Percentiles rank a stretch among this genome's conserved stretches.
These are phyloP conservation scores for Aegilops umbellulata DNA, from an alignment of 176 grass and related monocot species.

Conservation along the genomic window DNA sequence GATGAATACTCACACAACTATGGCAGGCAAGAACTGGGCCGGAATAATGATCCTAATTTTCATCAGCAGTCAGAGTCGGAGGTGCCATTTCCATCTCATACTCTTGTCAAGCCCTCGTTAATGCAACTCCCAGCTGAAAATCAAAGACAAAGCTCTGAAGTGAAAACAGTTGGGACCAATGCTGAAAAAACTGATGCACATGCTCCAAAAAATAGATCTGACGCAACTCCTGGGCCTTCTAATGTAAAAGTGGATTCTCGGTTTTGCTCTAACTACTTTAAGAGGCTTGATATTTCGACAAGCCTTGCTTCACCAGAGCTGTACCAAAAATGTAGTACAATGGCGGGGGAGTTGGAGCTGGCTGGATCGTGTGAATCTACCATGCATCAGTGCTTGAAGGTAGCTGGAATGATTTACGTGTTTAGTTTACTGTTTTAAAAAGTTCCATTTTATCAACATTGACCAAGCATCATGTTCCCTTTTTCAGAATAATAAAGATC, in stretches of 20 bases:
- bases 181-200: neutral
- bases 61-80: slow-evolving; percentile 8
- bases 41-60: slow-evolving; percentile 4
- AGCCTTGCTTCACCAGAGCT: slow-evolving; percentile 31
- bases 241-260: slow-evolving; percentile 10
- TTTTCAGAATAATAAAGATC: slow-evolving; percentile 28
- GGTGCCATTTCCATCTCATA: neutral
- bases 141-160: slow-evolving; percentile 11
- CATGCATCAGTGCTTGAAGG: slow-evolving; percentile 24
- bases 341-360: neutral
- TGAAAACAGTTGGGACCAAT: slow-evolving; percentile 10
- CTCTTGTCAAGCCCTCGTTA: neutral
- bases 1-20: slow-evolving; percentile 21
- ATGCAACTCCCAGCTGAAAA: slow-evolving; percentile 8
- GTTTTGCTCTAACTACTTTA: slow-evolving; percentile 38
- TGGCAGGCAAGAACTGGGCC: slow-evolving; percentile 5
- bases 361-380: neutral
- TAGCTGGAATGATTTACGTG: slow-evolving; percentile 19
- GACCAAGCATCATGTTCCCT: neutral
- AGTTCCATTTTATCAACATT: neutral
- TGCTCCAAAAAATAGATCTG: slow-evolving; percentile 9
- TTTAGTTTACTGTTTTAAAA: neutral
- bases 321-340: slow-evolving; percentile 27
- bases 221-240: slow-evolving; percentile 18
- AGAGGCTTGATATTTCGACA: slow-evolving; percentile 31